phyloP scores from a whole-genome alignment of 345 rosid genomes.

The Viola odorata region DNA sequence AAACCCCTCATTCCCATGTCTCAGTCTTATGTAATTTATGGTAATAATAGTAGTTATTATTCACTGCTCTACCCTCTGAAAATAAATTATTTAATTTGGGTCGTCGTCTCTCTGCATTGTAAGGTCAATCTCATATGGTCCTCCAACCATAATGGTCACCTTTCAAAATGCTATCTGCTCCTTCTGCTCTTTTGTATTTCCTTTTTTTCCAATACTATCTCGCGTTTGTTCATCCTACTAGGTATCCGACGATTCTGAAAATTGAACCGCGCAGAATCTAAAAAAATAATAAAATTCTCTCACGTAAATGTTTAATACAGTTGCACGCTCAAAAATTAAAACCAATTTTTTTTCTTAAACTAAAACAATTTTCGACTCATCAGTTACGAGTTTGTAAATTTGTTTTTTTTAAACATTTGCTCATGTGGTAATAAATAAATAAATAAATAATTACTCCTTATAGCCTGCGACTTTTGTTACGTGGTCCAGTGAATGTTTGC shows the following conservation, averaged over 20 bases:
- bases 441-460: background rate
- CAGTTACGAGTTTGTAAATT: too few species aligned
- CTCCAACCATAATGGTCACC: conserved; percentile 18
- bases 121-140: conserved; percentile 40
- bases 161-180: background rate
- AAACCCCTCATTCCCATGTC: conserved; percentile 19
- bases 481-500: conserved; percentile 14
- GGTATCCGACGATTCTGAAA: too few species aligned
- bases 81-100: conserved; percentile 5
- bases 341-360: too few species aligned
- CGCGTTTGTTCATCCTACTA: background rate
- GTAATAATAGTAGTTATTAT: too few species aligned
- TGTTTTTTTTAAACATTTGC: too few species aligned
- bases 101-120: conserved; percentile 25
- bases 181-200: background rate
- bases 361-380: too few species aligned
- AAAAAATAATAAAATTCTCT: too few species aligned
- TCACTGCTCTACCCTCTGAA: too few species aligned
- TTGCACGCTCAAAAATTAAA: too few species aligned
- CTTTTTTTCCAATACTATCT: background rate
- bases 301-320: too few species aligned
- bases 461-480: background rate
- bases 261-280: too few species aligned
- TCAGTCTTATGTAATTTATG: too few species aligned
- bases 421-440: background rate